Percentiles rank a stretch among this genome's conserved stretches.
Conservation (phyloP, 805 yeast species). For the Nakazawaea wyomingensis region DNA sequence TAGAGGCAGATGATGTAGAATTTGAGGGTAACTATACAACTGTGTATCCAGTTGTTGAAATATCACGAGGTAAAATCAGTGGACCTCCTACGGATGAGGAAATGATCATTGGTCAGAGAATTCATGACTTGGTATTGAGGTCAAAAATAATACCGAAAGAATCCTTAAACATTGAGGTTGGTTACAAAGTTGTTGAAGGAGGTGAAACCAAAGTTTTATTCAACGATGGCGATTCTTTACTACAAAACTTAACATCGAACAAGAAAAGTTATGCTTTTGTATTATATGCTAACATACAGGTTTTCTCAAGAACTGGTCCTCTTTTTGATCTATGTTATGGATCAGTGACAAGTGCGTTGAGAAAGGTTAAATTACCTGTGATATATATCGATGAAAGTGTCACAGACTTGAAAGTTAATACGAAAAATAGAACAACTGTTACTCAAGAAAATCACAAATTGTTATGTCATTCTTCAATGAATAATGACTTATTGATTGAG, state of each 20-base stretch:
- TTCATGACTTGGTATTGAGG: conserved; percentile 56
- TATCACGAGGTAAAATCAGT: conserved; percentile 59
- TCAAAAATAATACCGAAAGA: conserved; percentile 46
- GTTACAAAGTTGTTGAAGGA: conserved; percentile 37
- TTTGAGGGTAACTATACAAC: conserved; percentile 34
- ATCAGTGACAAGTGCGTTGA: conserved; percentile 58
- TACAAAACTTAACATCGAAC: conserved; percentile 26
- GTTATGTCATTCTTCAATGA: conserved; percentile 46
- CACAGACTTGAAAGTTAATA: conserved; percentile 44
- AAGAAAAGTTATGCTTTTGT: conserved; percentile 49
- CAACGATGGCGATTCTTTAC: conserved; percentile 34
- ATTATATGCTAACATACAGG: conserved; percentile 67
- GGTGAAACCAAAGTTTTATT: conserved; percentile 44
- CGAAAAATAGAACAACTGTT: conserved; percentile 45
- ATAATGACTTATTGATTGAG: conserved; percentile 34
- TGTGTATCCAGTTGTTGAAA: conserved; percentile 71
- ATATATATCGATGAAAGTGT: conserved; percentile 64
- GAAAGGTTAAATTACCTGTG: conserved; percentile 56
- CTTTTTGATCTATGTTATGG: conserved; percentile 72
- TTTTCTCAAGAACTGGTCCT: conserved; percentile 80
- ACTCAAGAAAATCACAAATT: conserved; percentile 45
- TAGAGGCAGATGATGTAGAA: conserved; percentile 46
- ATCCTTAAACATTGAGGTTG: conserved; percentile 52
- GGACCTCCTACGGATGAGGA: conserved; percentile 89
- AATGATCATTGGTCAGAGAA: conserved; percentile 61